These are phyloP conservation scores for Metrosideros polymorpha DNA, from an alignment of 441 rosid genomes.

Conservation along the genomic window DNA sequence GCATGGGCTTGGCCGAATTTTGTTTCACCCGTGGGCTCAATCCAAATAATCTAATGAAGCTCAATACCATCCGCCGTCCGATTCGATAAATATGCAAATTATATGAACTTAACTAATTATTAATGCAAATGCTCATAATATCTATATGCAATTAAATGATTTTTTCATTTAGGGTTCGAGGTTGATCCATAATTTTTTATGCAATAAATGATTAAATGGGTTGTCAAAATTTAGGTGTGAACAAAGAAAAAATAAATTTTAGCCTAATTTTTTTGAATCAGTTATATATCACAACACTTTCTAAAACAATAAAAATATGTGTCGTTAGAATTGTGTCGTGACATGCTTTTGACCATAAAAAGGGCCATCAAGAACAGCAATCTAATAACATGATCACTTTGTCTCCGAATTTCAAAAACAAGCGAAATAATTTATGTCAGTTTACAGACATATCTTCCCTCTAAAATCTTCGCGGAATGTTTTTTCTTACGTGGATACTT, in stretches of 20 bases:
- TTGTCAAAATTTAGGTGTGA: not conserved
- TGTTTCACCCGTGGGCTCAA: no score
- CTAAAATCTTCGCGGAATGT: not conserved
- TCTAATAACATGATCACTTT: not conserved
- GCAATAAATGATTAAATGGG: no score
- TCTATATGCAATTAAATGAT: no score
- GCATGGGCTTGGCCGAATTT: no score
- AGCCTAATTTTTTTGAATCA: not conserved
- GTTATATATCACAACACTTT: not conserved
- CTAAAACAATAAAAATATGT: not conserved
- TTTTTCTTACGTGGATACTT: not conserved
- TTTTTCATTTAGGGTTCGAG: no score
- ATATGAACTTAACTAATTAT: no score
- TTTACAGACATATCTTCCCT: not conserved
- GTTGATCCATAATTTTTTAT: no score
- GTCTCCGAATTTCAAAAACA: not conserved
- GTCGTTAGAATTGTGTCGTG: not conserved
- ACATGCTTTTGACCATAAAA: not conserved
- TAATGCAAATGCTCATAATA: no score
- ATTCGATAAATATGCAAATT: no score
- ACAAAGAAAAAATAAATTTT: not conserved
- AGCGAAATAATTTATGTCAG: not conserved
- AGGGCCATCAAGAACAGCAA: not conserved
- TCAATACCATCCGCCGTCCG: no score
- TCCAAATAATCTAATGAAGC: no score